Percentiles rank a stretch among this genome's conserved stretches.
Conservation (phyloP, 108 stramenopile genomes). For the Conticribra guillardii region DNA sequence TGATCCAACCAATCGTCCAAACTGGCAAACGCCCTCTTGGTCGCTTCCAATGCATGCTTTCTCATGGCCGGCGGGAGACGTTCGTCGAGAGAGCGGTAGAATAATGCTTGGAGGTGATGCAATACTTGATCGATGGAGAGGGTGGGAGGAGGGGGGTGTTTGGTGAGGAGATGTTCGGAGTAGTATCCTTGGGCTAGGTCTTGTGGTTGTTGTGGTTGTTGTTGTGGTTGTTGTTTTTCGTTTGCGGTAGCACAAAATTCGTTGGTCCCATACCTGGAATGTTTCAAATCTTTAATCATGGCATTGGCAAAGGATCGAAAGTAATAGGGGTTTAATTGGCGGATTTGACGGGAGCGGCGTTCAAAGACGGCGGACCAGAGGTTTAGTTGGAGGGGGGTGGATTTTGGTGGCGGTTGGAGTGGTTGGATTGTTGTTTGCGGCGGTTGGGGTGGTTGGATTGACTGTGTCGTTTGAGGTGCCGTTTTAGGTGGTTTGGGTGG, state of each 20-base stretch:
- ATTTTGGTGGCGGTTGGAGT: not conserved
- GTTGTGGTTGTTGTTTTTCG: not conserved
- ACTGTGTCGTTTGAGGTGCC: too few species aligned
- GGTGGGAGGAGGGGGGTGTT: not conserved
- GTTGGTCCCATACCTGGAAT: not conserved
- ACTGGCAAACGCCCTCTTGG: not conserved
- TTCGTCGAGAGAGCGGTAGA: not conserved
- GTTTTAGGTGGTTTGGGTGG: too few species aligned
- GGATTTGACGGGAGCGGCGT: not conserved
- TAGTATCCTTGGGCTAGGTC: too few species aligned
- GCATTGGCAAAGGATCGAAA: not conserved
- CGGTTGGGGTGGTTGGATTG: too few species aligned
- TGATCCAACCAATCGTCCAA: not conserved
- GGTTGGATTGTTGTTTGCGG: too few species aligned
- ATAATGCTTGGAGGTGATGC: not conserved
- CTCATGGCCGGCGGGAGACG: not conserved
- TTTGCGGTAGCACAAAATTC: not conserved
- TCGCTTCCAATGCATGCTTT: not conserved
- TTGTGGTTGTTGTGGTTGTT: too few species aligned
- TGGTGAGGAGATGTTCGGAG: not conserved
- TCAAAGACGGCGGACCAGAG: not conserved
- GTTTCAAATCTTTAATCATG: not conserved
- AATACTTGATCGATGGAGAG: not conserved
- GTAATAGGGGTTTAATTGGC: not conserved
- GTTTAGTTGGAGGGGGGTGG: not conserved